Percentiles rank a stretch among this genome's conserved stretches.
phyloP scores from a whole-genome alignment of 192 early-diverging fungal species.

The Coemansia sp. region DNA sequence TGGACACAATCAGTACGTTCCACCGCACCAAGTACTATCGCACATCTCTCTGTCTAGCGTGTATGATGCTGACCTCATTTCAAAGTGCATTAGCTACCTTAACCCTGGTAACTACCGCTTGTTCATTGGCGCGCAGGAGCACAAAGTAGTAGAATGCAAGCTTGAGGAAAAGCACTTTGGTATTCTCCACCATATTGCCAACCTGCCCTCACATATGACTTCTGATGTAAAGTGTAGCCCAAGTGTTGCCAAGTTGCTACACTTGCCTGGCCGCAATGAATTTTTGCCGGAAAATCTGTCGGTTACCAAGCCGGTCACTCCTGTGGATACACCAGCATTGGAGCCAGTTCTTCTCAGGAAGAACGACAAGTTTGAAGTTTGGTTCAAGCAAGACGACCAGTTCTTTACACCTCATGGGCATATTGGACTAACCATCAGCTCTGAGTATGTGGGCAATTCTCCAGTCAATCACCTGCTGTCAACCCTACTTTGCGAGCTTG shows the following conservation, averaged over 20 bases:
- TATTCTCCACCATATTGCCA: too few species aligned
- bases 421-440: constrained; percentile 61
- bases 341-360: constrained; percentile 19
- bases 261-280: constrained; percentile 12
- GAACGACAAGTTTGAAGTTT: constrained; percentile 60
- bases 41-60: constrained; percentile 65
- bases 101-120: too few species aligned
- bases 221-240: not conserved
- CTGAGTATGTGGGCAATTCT: not conserved
- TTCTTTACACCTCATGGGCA: constrained; percentile 85
- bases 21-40: constrained; percentile 63
- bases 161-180: too few species aligned
- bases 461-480: not conserved
- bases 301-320: not conserved
- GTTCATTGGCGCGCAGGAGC: too few species aligned
- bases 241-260: not conserved
- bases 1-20: constrained; percentile 63
- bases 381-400: constrained; percentile 91
- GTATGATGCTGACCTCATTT: constrained; percentile 64
- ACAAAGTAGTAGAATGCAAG: too few species aligned
- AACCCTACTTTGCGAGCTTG: not conserved
- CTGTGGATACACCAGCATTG: not conserved
- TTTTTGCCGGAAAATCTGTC: constrained; percentile 38
- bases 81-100: constrained; percentile 61
- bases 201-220: not conserved